Percentiles rank a stretch among this genome's conserved stretches.
Conservation (phyloP, 768 basidiomycete genomes). For the Naganishia friedmannii region DNA sequence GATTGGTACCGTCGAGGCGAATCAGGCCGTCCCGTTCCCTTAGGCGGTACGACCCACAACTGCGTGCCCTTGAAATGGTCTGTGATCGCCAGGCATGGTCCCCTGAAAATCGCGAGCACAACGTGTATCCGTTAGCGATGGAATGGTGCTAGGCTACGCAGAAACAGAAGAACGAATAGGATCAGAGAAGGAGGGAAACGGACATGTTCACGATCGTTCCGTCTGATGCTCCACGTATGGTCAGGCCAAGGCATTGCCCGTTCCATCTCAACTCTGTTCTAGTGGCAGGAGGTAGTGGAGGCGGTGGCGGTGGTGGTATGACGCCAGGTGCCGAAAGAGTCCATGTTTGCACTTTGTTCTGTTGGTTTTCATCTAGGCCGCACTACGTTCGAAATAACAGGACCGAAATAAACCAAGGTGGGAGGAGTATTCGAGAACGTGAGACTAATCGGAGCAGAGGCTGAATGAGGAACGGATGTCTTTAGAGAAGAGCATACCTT, state of each 20-base stretch:
- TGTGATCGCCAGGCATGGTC: not conserved
- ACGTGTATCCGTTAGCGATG: too few species aligned
- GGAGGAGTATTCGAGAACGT: not conserved
- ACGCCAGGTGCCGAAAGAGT: not conserved
- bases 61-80: constrained; percentile 17
- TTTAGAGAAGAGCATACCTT: too few species aligned
- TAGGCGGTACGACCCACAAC: constrained; percentile 18
- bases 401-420: not conserved
- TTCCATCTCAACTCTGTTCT: not conserved
- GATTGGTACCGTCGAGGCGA: constrained; percentile 19
- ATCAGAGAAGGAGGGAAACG: not conserved
- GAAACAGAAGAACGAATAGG: too few species aligned
- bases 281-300: not conserved
- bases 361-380: not conserved
- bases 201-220: constrained; percentile 18
- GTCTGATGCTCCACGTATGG: constrained; percentile 1
- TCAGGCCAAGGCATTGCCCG: constrained; percentile 1
- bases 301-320: not conserved
- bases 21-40: constrained; percentile 10
- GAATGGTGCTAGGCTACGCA: too few species aligned
- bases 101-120: not conserved
- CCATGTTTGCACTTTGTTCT: constrained; percentile 4
- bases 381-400: not conserved
- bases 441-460: not conserved
- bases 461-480: too few species aligned